These are phyloP conservation scores for Aphanomyces stellatus DNA, from an alignment of 352 stramenopile species.

Conservation along the genomic window DNA sequence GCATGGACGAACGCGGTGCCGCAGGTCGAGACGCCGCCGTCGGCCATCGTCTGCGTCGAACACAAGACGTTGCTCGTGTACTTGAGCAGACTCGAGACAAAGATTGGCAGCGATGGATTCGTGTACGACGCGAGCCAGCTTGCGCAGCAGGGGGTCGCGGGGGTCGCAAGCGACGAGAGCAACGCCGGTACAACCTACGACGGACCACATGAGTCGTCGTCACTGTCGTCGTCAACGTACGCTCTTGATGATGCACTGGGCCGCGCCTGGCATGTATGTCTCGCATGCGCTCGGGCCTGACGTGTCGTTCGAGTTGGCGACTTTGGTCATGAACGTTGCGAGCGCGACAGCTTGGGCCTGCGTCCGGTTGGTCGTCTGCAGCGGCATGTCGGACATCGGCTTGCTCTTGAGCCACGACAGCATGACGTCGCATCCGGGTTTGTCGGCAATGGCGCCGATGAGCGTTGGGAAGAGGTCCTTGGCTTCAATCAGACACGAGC, in stretches of 20 bases:
- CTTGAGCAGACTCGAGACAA: neutral
- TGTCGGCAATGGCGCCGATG: neutral
- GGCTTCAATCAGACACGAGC: neutral
- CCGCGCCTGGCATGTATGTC: neutral
- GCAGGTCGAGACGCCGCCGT: neutral
- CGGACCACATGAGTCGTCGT: too few species aligned
- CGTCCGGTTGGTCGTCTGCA: neutral
- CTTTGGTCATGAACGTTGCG: neutral
- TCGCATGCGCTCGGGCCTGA: neutral
- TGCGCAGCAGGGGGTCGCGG: neutral
- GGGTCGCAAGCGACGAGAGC: too few species aligned
- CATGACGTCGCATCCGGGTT: neutral
- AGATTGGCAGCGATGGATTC: neutral
- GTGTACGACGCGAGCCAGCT: neutral
- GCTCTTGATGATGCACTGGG: neutral
- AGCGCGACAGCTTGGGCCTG: neutral
- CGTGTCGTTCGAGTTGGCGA: slow-evolving; percentile 7
- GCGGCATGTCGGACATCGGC: neutral
- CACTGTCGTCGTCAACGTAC: too few species aligned
- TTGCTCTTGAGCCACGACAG: neutral
- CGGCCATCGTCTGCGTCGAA: neutral
- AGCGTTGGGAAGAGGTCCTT: neutral
- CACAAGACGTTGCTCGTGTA: neutral
- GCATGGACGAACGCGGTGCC: neutral
- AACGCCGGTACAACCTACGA: neutral